Conservation (phyloP, 148 eudicot species). For the Rheum nobile region DNA sequence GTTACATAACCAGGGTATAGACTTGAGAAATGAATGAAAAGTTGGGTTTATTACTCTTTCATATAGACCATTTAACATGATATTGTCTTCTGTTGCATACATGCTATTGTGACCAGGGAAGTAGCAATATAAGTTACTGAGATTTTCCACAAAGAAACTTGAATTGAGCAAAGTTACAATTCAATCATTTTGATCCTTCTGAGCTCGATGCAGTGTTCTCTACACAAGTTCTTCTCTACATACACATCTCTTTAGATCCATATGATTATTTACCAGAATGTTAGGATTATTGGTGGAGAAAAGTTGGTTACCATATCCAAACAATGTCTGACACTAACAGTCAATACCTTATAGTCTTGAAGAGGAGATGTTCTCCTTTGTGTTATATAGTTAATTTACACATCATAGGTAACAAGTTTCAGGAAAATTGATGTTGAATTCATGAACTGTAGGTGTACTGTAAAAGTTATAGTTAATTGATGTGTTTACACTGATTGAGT, state of each 20-base stretch:
- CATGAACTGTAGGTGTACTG: background rate
- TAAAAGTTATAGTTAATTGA: background rate
- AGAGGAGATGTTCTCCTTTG: background rate
- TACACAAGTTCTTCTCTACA: conserved; percentile 49
- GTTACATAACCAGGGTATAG: no score
- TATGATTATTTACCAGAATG: conserved; percentile 72
- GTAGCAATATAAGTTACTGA: conserved; percentile 51
- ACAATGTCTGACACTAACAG: conserved; percentile 13
- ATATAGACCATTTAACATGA: no score
- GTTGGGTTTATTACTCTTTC: no score
- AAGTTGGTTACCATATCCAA: conserved; percentile 48
- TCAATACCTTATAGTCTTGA: background rate
- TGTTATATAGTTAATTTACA: background rate
- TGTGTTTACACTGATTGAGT: background rate
- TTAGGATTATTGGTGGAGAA: conserved; percentile 67
- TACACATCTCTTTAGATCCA: conserved; percentile 54
- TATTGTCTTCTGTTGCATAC: conserved; percentile 43
- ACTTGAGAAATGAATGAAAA: no score
- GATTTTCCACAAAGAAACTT: conserved; percentile 47
- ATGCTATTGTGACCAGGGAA: conserved; percentile 45
- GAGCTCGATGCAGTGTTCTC: conserved; percentile 51
- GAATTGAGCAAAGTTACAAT: conserved; percentile 40
- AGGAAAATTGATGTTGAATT: background rate
- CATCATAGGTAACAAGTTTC: background rate
- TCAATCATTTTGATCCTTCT: conserved; percentile 52